Conservation (phyloP, 2,329 filamentous ascomycete genomes). For the Ceratocystis eucalypticola region DNA sequence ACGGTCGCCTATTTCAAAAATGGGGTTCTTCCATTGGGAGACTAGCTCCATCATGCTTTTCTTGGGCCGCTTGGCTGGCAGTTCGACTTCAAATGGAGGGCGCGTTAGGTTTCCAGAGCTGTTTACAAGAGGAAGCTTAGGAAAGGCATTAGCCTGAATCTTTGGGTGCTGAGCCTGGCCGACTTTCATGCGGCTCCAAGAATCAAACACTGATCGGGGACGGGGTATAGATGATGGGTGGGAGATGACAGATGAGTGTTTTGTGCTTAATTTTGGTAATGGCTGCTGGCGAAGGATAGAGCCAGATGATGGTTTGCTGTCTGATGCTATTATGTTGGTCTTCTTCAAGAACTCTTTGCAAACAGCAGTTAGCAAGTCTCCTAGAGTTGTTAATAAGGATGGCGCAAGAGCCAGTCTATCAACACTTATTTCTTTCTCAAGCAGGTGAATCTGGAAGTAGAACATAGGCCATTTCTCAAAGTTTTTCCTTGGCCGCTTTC, state of each 20-base stretch:
- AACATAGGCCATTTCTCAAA: slow-evolving; percentile 85
- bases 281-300: background rate
- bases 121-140: slow-evolving; percentile 7
- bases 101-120: slow-evolving; percentile 17
- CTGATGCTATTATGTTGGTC: slow-evolving; percentile 21
- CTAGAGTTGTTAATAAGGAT: slow-evolving; percentile 10
- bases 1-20: slow-evolving; percentile 44
- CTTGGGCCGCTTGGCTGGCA: slow-evolving; percentile 20
- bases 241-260: slow-evolving; percentile 50
- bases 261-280: background rate
- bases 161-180: slow-evolving; percentile 7
- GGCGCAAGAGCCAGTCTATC: slow-evolving; percentile 8
- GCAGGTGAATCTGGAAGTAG: slow-evolving; percentile 51
- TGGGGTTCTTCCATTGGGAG: slow-evolving; percentile 58
- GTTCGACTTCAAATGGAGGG: slow-evolving; percentile 17
- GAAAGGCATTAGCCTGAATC: slow-evolving; percentile 9
- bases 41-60: slow-evolving; percentile 50
- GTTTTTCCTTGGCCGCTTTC: slow-evolving; percentile 42
- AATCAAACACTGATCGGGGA: slow-evolving; percentile 26
- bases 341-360: slow-evolving; percentile 61
- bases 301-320: background rate
- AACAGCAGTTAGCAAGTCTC: slow-evolving; percentile 54
- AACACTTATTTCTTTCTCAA: slow-evolving; percentile 6
- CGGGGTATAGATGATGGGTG: background rate
- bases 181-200: slow-evolving; percentile 28